These are phyloP conservation scores for Groenewaldozyma auringiensis DNA, from an alignment of 1,139 yeast genomes.

Conservation along the genomic window DNA sequence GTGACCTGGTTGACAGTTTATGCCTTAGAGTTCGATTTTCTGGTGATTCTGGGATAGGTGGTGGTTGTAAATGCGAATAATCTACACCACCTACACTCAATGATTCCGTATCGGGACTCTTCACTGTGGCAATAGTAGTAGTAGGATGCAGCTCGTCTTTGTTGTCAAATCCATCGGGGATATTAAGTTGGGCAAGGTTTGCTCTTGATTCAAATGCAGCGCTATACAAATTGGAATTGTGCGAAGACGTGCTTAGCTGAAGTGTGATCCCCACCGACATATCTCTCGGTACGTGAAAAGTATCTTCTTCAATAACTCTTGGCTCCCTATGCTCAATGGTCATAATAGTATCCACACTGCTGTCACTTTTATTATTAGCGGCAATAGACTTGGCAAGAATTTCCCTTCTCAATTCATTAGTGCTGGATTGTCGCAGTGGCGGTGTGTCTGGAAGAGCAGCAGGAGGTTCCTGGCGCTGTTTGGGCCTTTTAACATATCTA, in stretches of 20 bases:
- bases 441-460: neutral
- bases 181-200: slow-evolving; percentile 13
- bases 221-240: slow-evolving; percentile 16
- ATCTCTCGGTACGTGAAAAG: neutral
- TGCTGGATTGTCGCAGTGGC: neutral
- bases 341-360: neutral
- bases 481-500: slow-evolving; percentile 27
- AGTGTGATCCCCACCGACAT: slow-evolving; percentile 6
- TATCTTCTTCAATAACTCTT: neutral
- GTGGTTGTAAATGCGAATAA: slow-evolving; percentile 1
- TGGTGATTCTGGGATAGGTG: slow-evolving; percentile 1
- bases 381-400: neutral
- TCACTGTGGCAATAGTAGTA: neutral
- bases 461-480: neutral
- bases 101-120: neutral
- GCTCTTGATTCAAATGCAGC: slow-evolving; percentile 19
- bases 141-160: neutral
- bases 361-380: neutral
- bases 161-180: slow-evolving; percentile 1
- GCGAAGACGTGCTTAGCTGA: slow-evolving; percentile 8
- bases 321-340: neutral
- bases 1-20: neutral
- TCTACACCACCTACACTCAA: neutral
- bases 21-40: neutral
- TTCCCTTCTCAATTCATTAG: neutral